Evolutionary conservation across 2,329 filamentous ascomycete species (phyloP).

Genomic region (Pestalotiopsis fici): DNA sequence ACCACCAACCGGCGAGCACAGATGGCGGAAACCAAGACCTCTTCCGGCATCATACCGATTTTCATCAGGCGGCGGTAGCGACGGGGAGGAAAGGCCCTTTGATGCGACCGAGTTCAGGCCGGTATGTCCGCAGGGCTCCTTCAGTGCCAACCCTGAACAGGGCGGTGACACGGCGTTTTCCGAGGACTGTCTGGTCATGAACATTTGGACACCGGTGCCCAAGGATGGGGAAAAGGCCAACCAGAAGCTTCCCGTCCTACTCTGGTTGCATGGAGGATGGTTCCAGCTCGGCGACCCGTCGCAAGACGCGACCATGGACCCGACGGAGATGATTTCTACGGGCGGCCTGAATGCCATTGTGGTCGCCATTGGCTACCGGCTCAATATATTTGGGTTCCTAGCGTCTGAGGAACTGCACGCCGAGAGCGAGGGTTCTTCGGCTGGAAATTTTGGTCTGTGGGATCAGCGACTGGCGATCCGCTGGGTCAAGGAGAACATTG

Average conservation of each 20-base stretch:
- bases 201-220: slow-evolving; percentile 22
- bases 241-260: slow-evolving; percentile 30
- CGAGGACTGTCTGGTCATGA: slow-evolving; percentile 27
- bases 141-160: slow-evolving; percentile 20
- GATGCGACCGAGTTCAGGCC: slow-evolving; percentile 25
- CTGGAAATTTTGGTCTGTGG: slow-evolving; percentile 55
- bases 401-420: slow-evolving; percentile 33
- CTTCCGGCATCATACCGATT: slow-evolving; percentile 29
- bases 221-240: neutral
- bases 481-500: slow-evolving; percentile 58
- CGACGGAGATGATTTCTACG: slow-evolving; percentile 40
- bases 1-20: slow-evolving; percentile 20
- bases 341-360: slow-evolving; percentile 33
- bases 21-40: slow-evolving; percentile 27
- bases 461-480: slow-evolving; percentile 51
- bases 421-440: slow-evolving; percentile 49
- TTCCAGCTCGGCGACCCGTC: slow-evolving; percentile 45
- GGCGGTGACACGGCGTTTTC: slow-evolving; percentile 18
- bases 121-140: slow-evolving; percentile 40
- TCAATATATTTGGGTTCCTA: slow-evolving; percentile 64
- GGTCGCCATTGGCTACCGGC: slow-evolving; percentile 52
- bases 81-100: slow-evolving; percentile 18
- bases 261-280: slow-evolving; percentile 48
- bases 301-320: slow-evolving; percentile 42
- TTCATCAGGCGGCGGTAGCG: slow-evolving; percentile 16